phyloP scores from a whole-genome alignment of 805 yeast species.

The Myxozyma sirexii region DNA sequence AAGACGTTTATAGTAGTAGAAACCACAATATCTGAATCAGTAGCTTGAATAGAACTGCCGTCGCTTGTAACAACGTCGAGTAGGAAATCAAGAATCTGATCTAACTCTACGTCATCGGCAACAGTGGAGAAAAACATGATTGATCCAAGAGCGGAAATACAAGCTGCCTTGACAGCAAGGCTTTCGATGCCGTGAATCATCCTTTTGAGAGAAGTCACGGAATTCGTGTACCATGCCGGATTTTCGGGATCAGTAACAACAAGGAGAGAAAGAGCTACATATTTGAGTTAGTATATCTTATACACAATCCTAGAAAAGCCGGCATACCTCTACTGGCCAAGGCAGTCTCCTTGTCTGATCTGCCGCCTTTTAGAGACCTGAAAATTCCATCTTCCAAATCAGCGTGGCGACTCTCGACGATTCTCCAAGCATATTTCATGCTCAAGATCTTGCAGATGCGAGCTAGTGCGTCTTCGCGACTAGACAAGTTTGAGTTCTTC shows the following conservation, averaged over 20 bases:
- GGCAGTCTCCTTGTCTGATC: constrained; percentile 18
- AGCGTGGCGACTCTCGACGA: constrained; percentile 21
- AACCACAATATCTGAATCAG: constrained; percentile 34
- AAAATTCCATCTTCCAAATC: constrained; percentile 26
- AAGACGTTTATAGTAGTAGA: constrained; percentile 28
- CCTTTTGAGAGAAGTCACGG: constrained; percentile 6
- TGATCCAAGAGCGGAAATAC: constrained; percentile 22
- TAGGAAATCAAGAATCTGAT: constrained; percentile 17
- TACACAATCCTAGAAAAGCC: not conserved
- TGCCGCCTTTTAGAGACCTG: constrained; percentile 15
- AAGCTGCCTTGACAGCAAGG: constrained; percentile 18
- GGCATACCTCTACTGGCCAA: constrained; percentile 18
- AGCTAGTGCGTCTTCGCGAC: constrained; percentile 28
- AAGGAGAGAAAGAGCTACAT: constrained; percentile 16
- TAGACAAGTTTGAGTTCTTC: constrained; percentile 13
- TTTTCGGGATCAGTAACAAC: constrained; percentile 33
- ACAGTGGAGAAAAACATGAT: constrained; percentile 23
- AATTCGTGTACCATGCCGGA: constrained; percentile 5
- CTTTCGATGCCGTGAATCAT: constrained; percentile 10
- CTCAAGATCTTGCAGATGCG: constrained; percentile 25
- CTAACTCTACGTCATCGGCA: constrained; percentile 11
- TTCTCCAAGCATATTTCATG: constrained; percentile 28
- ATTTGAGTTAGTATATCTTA: not conserved
- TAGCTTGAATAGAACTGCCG: constrained; percentile 30
- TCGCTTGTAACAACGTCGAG: constrained; percentile 32